These are phyloP conservation scores for Fusarium odoratissimum DNA, from an alignment of 2,329 filamentous ascomycete genomes.

Conservation along the genomic window DNA sequence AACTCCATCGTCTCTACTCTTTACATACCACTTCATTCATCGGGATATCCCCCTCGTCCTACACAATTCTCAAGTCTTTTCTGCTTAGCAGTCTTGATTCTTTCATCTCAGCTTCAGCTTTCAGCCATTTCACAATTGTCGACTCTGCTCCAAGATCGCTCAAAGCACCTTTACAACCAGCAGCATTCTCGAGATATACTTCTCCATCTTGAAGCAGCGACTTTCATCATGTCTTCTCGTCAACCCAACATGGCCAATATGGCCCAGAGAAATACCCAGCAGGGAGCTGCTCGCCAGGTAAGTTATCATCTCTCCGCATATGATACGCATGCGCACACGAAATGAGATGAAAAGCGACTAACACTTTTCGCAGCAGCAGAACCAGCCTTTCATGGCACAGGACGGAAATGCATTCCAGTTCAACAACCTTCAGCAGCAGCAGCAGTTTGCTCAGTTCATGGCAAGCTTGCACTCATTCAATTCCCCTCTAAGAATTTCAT, in stretches of 20 bases:
- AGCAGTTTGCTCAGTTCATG: background rate
- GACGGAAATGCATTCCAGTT: background rate
- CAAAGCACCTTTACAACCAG: constrained; percentile 2
- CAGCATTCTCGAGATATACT: constrained; percentile 1
- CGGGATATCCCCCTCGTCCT: background rate
- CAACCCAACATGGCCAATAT: background rate
- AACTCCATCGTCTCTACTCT: background rate
- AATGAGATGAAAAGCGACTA: constrained; percentile 7
- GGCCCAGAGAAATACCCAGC: background rate
- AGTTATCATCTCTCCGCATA: background rate
- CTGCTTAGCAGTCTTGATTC: constrained; percentile 15
- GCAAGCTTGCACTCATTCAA: background rate
- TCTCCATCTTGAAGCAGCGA: background rate
- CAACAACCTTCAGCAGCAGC: background rate
- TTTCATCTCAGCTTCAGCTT: background rate
- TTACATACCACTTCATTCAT: background rate
- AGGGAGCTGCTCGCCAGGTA: background rate
- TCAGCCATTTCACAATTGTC: background rate
- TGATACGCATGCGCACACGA: background rate
- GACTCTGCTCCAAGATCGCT: constrained; percentile 4
- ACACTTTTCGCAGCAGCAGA: constrained; percentile 1
- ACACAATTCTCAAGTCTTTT: background rate
- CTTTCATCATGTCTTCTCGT: constrained; percentile 13
- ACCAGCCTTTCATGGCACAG: background rate
- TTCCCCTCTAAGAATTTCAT: background rate